Conservation (phyloP, 768 basidiomycete species). For the Bullera alba region DNA sequence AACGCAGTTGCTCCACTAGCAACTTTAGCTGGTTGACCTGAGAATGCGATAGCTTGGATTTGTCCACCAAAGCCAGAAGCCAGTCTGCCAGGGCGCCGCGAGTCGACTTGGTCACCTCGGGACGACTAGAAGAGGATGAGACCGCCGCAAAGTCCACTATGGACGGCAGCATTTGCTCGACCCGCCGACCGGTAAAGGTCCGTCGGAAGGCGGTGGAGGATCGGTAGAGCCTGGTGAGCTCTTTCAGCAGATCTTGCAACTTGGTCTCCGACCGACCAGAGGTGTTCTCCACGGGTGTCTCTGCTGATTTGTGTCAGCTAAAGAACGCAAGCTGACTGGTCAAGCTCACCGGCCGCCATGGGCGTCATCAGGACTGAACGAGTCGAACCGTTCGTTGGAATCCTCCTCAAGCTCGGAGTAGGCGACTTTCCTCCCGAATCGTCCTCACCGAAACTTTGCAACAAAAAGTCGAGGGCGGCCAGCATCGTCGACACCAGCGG, state of each 20-base stretch:
- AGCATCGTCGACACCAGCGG: slow-evolving; percentile 62
- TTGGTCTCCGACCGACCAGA: too few species aligned
- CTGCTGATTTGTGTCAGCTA: neutral
- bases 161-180: slow-evolving; percentile 27
- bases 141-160: slow-evolving; percentile 36
- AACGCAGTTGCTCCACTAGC: slow-evolving; percentile 1
- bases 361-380: slow-evolving; percentile 19
- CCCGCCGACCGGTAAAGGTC: slow-evolving; percentile 14
- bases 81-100: slow-evolving; percentile 19
- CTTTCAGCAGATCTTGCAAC: slow-evolving; percentile 17
- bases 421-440: slow-evolving; percentile 17
- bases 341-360: slow-evolving; percentile 7
- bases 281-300: neutral
- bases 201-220: slow-evolving; percentile 23
- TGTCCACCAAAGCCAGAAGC: slow-evolving; percentile 19
- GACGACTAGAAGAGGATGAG: slow-evolving; percentile 10
- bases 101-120: slow-evolving; percentile 9
- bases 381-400: slow-evolving; percentile 24
- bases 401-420: slow-evolving; percentile 1
- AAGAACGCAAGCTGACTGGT: neutral
- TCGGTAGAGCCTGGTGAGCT: slow-evolving; percentile 19
- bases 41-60: slow-evolving; percentile 21
- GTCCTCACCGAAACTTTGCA: slow-evolving; percentile 43
- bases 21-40: slow-evolving; percentile 18
- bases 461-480: slow-evolving; percentile 58